Evolutionary conservation across 768 basidiomycete species (phyloP), one percentile per base, ranked within the genome.

Genomic region (Phaeotremella skinneri): DNA sequence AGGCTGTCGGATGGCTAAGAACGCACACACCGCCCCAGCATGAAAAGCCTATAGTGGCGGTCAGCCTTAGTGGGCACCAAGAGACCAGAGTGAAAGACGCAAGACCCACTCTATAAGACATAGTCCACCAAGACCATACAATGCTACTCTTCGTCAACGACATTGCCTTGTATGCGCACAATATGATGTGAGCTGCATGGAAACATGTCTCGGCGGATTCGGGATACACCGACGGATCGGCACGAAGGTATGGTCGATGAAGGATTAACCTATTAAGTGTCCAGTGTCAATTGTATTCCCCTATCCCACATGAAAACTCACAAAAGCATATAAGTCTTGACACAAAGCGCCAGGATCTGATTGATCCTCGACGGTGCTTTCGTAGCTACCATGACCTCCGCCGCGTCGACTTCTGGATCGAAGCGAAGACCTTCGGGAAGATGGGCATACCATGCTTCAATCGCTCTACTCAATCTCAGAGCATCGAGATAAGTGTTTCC

Each of bases 191-290:
- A 14, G 79, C 73, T 1, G 83, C 78, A 57, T 85, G 78, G 78
- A 91, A 91, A 76, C 92, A 96, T 1, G 75, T 73, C 1, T 87
- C 88, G 0, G 84, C 55, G 3, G 75, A 76, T 48, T 70, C 70
- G 17, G 73, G 70, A 58, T 76, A 76, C 1, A 72, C 75, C n/a
- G 54, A 41, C 0, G 73, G 70, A 52, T 76, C 75, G 17, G 69
- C 57, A 14, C 75, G 67, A 3, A 76, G 65, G 48, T 76, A 76
- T 4, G 75, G 75, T 34, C 73, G 61, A 52, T 76, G 75, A 5
- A 76, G 63, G 23, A 70, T 60, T 52, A 76, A 64, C 1, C 75
- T 74, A 45, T 37, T 14, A 34, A 61, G 37, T 49, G 27, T 30
- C 25, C 16, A 14, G 31, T 16, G 2, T 4, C 13, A 4, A 52